These are phyloP conservation scores for Globisporangium ultimum DNA, from an alignment of 352 stramenopile genomes.

Conservation along the genomic window DNA sequence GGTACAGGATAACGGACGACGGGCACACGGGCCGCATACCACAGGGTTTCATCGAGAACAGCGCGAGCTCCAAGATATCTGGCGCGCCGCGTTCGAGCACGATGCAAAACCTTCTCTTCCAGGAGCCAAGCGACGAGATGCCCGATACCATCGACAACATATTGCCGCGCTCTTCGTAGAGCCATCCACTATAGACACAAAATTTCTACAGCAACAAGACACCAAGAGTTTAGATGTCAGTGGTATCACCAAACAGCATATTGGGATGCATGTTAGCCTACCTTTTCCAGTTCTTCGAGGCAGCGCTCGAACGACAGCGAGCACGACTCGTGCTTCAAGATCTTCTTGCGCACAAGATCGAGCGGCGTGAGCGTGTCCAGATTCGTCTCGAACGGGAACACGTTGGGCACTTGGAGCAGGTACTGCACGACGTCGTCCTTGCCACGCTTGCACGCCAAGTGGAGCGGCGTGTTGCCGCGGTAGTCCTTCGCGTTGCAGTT, in stretches of 20 bases:
- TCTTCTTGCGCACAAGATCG: conserved; percentile 35
- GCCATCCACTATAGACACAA: conserved; percentile 55
- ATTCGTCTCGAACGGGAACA: conserved; percentile 47
- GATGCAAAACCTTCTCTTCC: conserved; percentile 57
- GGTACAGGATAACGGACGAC: conserved; percentile 56
- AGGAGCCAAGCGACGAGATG: conserved; percentile 60
- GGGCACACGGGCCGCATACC: conserved; percentile 48
- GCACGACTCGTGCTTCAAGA: conserved; percentile 21
- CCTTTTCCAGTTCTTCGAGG: conserved; percentile 59
- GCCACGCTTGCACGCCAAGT: conserved; percentile 48
- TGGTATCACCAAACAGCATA: background rate
- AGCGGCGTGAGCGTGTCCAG: conserved; percentile 42
- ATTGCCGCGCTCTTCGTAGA: conserved; percentile 66
- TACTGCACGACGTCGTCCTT: conserved; percentile 36
- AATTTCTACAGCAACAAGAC: conserved; percentile 28
- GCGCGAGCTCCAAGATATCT: conserved; percentile 62
- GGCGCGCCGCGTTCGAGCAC: conserved; percentile 61
- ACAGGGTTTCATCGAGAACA: conserved; percentile 54
- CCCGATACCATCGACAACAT: conserved; percentile 55
- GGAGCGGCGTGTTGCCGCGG: conserved; percentile 48
- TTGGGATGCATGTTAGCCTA: background rate
- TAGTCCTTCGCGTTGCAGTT: conserved; percentile 50
- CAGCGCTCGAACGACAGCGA: conserved; percentile 33
- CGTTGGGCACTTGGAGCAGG: conserved; percentile 31
- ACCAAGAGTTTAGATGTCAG: background rate